Base-by-base conservation (phyloP, 176 grass and related monocot species). In the Poa annua region DNA sequence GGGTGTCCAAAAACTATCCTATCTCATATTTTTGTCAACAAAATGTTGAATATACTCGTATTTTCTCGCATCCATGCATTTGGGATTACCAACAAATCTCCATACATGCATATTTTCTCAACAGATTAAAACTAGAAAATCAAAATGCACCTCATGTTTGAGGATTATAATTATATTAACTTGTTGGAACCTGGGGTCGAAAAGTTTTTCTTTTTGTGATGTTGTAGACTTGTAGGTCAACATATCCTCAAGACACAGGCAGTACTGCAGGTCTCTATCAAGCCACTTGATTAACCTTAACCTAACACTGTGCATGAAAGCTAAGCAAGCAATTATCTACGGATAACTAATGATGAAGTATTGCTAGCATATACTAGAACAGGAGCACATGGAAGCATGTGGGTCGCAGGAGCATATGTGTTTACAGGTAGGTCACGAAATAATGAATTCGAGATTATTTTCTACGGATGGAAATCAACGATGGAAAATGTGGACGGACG, bases 361-460 rank as follows among this genome's bases (percentile, higher is more conserved):
- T 32, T 63, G 78, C 69, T 29, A 51, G 70, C 29, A 29, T 29
- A 29, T 29, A n/a, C n/a, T n/a, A 29, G 29, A 29, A 2, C 29
- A 29, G 29, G 29, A 29, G 29, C 29, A 81, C 65, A 81, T 74
- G 71, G 4, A 74, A 34, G 71, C 71, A 52, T 81, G 79, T 56
- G 64, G 65, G 42, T 56, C 1, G 9, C 16, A 42, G 50, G 20
- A 25, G 33, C 64, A n/a, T 66, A 73, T 79, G 59, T 84, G 54
- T 9, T 54, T 22, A 47, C 65, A 24, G 69, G 19, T 13, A 56
- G 7, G 33, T 12, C 45, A 16, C 19, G 3, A 41, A 2, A 66
- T 38, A 19, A 74, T 32, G 2, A 16, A 39, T 24, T 36, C 53
- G 1, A 61, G 29, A 29, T 29, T 29, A 29, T 29, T 29, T 29